Base-by-base conservation (phyloP, 345 rosid species). In the Sapria himalayana region DNA sequence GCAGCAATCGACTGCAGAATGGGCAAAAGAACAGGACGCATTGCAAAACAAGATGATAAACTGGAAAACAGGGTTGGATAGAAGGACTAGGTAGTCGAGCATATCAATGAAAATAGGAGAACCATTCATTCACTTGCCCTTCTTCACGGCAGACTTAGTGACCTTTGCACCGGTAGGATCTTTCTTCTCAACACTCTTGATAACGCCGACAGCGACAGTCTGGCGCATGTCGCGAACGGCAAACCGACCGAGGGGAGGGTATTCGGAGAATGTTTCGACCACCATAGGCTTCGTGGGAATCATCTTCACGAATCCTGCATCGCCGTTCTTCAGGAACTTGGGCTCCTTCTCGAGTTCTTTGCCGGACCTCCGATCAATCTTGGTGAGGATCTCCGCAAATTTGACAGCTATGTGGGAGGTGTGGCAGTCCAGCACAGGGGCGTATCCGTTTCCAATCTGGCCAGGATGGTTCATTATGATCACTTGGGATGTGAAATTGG, bases 321-420 rank as follows among this genome's bases (percentile, higher is more conserved):
- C 78, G 11, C 82, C 81, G 2, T 74, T 74, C 70, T 72, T 72
- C 70, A 72, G 57, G 22, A 72, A 72, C 42, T 72, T 72, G 15
- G 75, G 74, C 44, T 71, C 78, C 78, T 71, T 71, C 69, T 71
- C 78, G 0, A 71, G 58, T 51, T 73, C 81, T 59, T 73, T 73
- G 27, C 81, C 81, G n/a, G 81, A 73, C 31, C 81, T 68, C 41
- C 81, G 57, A 54, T 73, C 81, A 54, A 73, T 73, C 76, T 70
- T 73, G 49, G 81, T 73, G 40, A 70, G 22, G 16, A 73, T 64
- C 69, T 73, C 77, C 25, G 76, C 36, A 25, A 73, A 71, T 65
- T 64, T 71, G 6, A 70, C 76, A 4, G 76, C 76, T 35, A 70
- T 70, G 52, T 70, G 76, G 15, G 69, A 65, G 13, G 76, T 70